Percentiles rank a stretch among this genome's conserved stretches.
phyloP scores from a whole-genome alignment of 345 rosid genomes.

The Garcia nutans region DNA sequence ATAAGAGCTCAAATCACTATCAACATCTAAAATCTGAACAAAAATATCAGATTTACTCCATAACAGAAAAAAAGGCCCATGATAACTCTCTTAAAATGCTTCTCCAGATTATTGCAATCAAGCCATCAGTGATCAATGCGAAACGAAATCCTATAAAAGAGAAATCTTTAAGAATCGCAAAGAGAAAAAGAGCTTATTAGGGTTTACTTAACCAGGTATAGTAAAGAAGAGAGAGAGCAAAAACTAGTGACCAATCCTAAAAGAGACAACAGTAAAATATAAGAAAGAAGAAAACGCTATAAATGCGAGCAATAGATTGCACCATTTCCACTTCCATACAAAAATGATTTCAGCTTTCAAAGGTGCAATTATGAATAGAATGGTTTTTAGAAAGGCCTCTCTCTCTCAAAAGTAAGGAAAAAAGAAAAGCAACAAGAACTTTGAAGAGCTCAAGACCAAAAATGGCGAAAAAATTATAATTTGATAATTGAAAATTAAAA shows the following conservation, averaged over 20 bases:
- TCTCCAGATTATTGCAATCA: conserved; percentile 3
- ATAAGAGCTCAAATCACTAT: background rate
- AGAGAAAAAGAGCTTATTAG: background rate
- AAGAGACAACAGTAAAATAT: conserved; percentile 8
- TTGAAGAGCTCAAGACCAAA: background rate
- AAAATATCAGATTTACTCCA: background rate
- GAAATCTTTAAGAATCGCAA: background rate
- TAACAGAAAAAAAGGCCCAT: background rate
- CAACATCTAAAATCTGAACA: background rate
- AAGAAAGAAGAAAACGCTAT: conserved; percentile 17
- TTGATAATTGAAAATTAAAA: no score
- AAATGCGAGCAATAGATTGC: conserved; percentile 14
- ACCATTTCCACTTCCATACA: background rate
- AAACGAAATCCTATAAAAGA: background rate
- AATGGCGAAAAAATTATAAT: no score
- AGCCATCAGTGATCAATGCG: conserved; percentile 1
- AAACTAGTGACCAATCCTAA: background rate
- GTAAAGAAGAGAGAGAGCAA: no score
- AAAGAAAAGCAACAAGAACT: background rate
- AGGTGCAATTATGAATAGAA: background rate
- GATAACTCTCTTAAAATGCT: background rate
- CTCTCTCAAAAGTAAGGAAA: no score
- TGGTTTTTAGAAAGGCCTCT: background rate
- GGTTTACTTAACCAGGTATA: background rate
- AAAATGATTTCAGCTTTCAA: background rate